These are phyloP conservation scores for Aspergillus taichungensis DNA, from an alignment of 495 filamentous ascomycete genomes.

Conservation along the genomic window DNA sequence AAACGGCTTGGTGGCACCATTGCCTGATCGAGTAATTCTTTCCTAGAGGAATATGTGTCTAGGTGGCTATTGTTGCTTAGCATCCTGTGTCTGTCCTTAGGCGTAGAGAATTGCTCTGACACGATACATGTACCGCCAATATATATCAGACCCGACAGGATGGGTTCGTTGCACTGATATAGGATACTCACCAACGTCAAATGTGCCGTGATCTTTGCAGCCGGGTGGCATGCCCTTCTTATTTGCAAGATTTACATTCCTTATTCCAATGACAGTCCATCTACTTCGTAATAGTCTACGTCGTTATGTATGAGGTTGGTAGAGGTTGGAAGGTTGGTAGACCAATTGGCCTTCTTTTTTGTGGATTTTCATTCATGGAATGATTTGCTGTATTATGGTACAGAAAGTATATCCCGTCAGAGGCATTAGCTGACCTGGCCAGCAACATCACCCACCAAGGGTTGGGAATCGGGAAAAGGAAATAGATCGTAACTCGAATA, in stretches of 20 bases:
- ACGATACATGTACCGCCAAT: no score
- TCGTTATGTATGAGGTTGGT: not conserved
- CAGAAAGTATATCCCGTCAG: not conserved
- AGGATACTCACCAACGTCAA: no score
- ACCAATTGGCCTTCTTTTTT: constrained; percentile 20
- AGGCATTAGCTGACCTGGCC: not conserved
- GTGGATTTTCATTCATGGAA: constrained; percentile 11
- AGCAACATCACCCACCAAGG: not conserved
- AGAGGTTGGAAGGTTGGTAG: no score
- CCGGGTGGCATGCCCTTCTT: not conserved
- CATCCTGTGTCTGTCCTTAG: no score
- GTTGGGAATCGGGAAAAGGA: not conserved
- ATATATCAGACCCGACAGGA: no score
- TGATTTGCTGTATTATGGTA: constrained; percentile 7
- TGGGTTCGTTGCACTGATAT: no score
- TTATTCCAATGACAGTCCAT: not conserved
- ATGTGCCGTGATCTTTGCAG: no score
- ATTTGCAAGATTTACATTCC: not conserved
- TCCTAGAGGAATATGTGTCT: no score
- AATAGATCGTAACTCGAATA: not conserved
- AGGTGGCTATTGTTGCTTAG: no score
- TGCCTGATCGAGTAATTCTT: no score
- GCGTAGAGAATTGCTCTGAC: no score
- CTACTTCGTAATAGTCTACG: not conserved
- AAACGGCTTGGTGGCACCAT: no score